Evolutionary conservation across 208 protist genomes (phyloP), one percentile per base, ranked within the genome.

Genomic region (Leishmania major): DNA sequence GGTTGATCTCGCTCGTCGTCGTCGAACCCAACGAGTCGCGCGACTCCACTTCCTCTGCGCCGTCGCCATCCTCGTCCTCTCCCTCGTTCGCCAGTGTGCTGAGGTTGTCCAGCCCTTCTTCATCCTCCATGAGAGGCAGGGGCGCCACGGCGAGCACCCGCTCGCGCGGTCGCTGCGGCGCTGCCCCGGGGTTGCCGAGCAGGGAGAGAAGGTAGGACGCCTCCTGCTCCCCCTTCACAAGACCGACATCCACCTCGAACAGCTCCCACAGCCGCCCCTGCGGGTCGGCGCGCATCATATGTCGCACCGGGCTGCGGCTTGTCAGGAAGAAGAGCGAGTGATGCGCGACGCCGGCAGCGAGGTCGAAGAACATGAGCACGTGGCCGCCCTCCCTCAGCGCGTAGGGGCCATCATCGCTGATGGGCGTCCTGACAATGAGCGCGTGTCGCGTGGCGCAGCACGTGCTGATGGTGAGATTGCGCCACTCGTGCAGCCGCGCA

Each of bases 311-410:
- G 74, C 85, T 89, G 53, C 82, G 84, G 51, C 57, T 84, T 28
- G 87, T 88, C 28, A 92, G 71, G 66, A 87, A 84, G 77, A 92
- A 89, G 40, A 90, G 78, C 43, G 75, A 75, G 79, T 37, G 80
- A 73, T 90, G 78, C 35, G 82, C 79, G 25, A 72, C 83, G 64
- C 90, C 90, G 25, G 83, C 84, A 66, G 53, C 47, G 43, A 83
- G 60, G 73, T 93, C 88, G 73, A 90, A 91, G 82, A 94, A 92
- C 62, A 80, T 71, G 15, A 91, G 69, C 11, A 90, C 86, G 35
- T 80, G 86, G 37, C 87, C 89, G 40, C 81, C 83, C 28, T 86
- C 69, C 19, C 80, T 71, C 5, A 77, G 49, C 6, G 87, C 79
- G 81, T 87, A 90, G n/a, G 87, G 84, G 62, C 82, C 59, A 53